Base-by-base conservation (phyloP, 139 green algal species). In the Chlamydomonas sphaeroides region DNA sequence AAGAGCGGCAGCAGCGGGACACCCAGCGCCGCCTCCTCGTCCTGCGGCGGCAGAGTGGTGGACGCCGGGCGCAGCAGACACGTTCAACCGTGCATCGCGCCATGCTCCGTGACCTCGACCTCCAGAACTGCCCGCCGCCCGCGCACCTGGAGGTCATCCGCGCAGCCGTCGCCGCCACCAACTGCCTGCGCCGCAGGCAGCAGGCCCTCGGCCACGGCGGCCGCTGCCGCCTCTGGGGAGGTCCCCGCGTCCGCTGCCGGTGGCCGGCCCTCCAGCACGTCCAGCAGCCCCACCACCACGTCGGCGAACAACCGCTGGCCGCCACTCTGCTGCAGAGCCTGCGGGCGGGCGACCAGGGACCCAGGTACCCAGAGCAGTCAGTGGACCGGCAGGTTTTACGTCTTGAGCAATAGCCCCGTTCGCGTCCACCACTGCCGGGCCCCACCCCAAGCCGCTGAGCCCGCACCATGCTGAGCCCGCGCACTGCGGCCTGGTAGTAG, bases 291-390 rank as follows among this genome's bases (percentile, higher is more conserved):
- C 7, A 8, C n/a, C 49, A 91, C 41, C 56, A 95, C 66, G 0
- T 85, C 75, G 23, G 92, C 32, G 36, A 92, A 84, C 15, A 94
- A 28, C 23, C 74, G 73, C 73, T 88, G 63, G 14, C 92, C 91
- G 23, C 83, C 41, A 6, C 85, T 93, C 15, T 94, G 78, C 38
- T 79, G 72, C 62, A 95, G 69, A 65, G 95, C 88, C 86, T 92
- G 78, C 26, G n/a, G 14, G 20, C n/a, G n/a, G n/a, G n/a, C n/a
- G n/a, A n/a, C n/a, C n/a, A n/a, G n/a, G n/a, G n/a, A n/a, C n/a
- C n/a, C n/a, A n/a, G n/a, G n/a, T n/a, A n/a, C n/a, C n/a, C n/a
- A n/a, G n/a, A n/a, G n/a, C n/a, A n/a, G n/a, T n/a, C n/a, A n/a
- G n/a, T n/a, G n/a, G n/a, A n/a, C n/a, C n/a, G n/a, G n/a, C n/a